Percentiles rank a stretch among this genome's conserved stretches.
Conservation (phyloP, 441 rosid genomes). For the Erodium chrysanthum region DNA sequence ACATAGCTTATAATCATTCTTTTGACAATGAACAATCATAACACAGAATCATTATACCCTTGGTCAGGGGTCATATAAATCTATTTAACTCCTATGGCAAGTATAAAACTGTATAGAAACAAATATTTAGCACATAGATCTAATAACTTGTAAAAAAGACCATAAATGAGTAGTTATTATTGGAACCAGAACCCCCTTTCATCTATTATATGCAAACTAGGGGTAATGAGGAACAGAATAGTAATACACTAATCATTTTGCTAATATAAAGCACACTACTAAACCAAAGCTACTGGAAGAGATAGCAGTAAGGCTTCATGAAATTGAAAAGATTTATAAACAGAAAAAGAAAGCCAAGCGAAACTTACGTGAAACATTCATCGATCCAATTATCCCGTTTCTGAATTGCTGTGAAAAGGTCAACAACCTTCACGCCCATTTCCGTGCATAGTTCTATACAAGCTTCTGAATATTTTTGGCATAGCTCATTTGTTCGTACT, state of each 20-base stretch:
- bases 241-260: too few species aligned
- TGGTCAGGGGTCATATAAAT: too few species aligned
- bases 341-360: background rate
- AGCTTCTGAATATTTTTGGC: constrained; percentile 64
- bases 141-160: background rate
- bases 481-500: constrained; percentile 65
- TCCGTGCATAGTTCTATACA: constrained; percentile 68
- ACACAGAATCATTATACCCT: background rate
- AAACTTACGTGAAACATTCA: constrained; percentile 57
- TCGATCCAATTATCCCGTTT: constrained; percentile 49
- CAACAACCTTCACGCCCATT: constrained; percentile 52
- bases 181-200: background rate
- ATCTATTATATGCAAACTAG: background rate
- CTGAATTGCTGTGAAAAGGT: constrained; percentile 65
- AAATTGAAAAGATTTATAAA: background rate
- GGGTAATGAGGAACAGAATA: too few species aligned
- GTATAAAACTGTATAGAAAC: background rate
- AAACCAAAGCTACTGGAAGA: background rate
- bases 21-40: background rate
- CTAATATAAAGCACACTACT: too few species aligned
- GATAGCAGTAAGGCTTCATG: background rate
- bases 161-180: too few species aligned
- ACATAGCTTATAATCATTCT: background rate
- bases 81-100: background rate
- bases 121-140: background rate